Conservation (phyloP, 441 rosid species). For the Aquilaria agallochum region DNA sequence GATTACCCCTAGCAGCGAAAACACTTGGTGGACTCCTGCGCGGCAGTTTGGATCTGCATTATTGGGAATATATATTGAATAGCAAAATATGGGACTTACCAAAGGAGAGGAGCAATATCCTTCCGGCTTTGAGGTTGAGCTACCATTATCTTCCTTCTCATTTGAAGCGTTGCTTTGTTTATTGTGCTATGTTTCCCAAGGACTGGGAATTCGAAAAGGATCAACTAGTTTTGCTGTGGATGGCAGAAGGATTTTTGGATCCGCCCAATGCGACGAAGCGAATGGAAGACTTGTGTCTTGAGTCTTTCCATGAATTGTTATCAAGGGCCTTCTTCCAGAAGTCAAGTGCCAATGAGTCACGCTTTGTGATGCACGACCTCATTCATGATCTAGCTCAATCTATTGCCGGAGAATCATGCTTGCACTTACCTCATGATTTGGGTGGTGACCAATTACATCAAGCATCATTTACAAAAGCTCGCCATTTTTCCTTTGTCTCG, state of each 20-base stretch:
- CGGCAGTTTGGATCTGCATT: neutral
- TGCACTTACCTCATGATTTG: constrained; percentile 1
- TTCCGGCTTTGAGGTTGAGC: too few species aligned
- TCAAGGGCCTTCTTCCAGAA: constrained; percentile 13
- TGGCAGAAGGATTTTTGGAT: constrained; percentile 14
- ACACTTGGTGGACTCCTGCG: constrained; percentile 16
- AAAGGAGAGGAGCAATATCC: neutral
- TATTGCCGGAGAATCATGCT: too few species aligned
- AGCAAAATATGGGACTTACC: constrained; percentile 14
- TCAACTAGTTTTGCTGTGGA: constrained; percentile 10
- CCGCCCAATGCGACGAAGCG: constrained; percentile 4
- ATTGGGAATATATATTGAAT: constrained; percentile 14
- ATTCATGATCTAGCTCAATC: too few species aligned
- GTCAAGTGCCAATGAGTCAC: constrained; percentile 5
- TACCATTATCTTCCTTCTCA: too few species aligned
- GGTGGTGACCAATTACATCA: constrained; percentile 9
- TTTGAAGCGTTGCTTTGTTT: neutral
- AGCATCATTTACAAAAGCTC: neutral
- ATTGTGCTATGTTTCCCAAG: constrained; percentile 11
- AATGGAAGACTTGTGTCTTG: constrained; percentile 2
- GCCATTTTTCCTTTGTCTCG: constrained; percentile 8
- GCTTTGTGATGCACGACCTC: neutral
- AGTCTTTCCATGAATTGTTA: constrained; percentile 6
- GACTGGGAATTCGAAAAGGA: constrained; percentile 13
- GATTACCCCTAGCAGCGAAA: constrained; percentile 16